A percentile compares a stretch with the other conserved stretches of the same genome.
Evolutionary conservation across 768 basidiomycete genomes (phyloP).

Genomic region (Boletus vermiculosoides): DNA sequence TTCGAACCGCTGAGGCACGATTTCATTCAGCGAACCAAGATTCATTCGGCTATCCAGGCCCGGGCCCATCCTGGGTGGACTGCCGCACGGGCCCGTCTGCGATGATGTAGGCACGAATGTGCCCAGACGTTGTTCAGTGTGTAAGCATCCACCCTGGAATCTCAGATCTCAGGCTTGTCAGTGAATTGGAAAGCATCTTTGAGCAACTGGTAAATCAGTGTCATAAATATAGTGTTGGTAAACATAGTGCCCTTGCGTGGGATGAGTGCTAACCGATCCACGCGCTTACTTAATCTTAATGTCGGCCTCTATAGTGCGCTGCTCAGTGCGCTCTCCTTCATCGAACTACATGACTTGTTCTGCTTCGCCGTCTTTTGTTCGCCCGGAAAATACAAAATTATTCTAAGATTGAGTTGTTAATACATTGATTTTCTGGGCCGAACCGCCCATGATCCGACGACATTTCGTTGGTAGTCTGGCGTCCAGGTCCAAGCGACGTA

Average conservation of each 20-base stretch:
- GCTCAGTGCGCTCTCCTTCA: neutral
- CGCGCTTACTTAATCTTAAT: too few relatives aligned
- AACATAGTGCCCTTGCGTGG: slow-evolving; percentile 1
- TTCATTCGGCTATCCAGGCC: neutral
- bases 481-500: too few relatives aligned
- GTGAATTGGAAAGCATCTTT: neutral
- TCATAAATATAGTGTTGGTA: neutral
- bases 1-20: neutral
- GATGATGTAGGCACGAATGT: neutral
- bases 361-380: neutral
- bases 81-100: neutral
- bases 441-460: too few relatives aligned
- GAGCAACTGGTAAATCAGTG: neutral
- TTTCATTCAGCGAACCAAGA: neutral
- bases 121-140: neutral
- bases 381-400: too few relatives aligned
- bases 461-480: too few relatives aligned
- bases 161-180: slow-evolving; percentile 21
- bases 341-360: neutral
- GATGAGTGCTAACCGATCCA: neutral
- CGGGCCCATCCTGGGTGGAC: neutral
- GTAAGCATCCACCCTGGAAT: neutral
- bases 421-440: too few relatives aligned
- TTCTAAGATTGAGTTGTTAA: too few relatives aligned
- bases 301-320: too few relatives aligned